Percentiles rank a stretch among this genome's conserved stretches.
phyloP scores from a whole-genome alignment of 257 asterid species.

The Nicotiana knightiana region DNA sequence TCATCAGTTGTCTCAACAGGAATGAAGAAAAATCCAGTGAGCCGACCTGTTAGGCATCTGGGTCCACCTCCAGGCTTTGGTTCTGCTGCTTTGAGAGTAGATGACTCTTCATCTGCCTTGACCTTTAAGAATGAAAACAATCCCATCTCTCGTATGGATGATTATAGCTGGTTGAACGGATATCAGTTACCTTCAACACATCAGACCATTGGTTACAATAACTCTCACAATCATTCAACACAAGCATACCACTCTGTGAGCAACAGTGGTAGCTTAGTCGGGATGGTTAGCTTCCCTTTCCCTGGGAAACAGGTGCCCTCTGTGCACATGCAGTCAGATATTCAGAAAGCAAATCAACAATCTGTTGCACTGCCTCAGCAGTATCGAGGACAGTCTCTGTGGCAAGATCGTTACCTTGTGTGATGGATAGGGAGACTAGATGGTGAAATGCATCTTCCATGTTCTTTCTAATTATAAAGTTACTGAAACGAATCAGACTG shows the following conservation, averaged over 20 bases:
- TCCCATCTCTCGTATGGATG: slow-evolving; percentile 47
- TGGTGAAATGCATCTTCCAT: slow-evolving; percentile 33
- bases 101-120: slow-evolving; percentile 36
- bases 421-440: slow-evolving; percentile 46
- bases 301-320: slow-evolving; percentile 72
- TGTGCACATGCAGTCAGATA: slow-evolving; percentile 45
- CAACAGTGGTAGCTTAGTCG: slow-evolving; percentile 42
- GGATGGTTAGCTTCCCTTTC: slow-evolving; percentile 59
- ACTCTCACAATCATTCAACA: slow-evolving; percentile 35
- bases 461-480: neutral
- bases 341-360: slow-evolving; percentile 54
- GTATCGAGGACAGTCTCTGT: slow-evolving; percentile 70
- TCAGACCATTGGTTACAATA: slow-evolving; percentile 46
- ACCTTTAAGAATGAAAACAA: slow-evolving; percentile 36
- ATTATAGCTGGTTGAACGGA: slow-evolving; percentile 91
- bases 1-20: slow-evolving; percentile 46
- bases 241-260: slow-evolving; percentile 31
- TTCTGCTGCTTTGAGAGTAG: slow-evolving; percentile 65
- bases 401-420: slow-evolving; percentile 76
- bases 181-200: slow-evolving; percentile 57
- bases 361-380: slow-evolving; percentile 50
- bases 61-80: slow-evolving; percentile 99
- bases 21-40: slow-evolving; percentile 75
- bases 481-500: neutral
- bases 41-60: slow-evolving; percentile 77